Evolutionary conservation across 2,329 filamentous ascomycete genomes (phyloP), one percentile per base, ranked within the genome.

Genomic region (Pezicula radicicola): DNA sequence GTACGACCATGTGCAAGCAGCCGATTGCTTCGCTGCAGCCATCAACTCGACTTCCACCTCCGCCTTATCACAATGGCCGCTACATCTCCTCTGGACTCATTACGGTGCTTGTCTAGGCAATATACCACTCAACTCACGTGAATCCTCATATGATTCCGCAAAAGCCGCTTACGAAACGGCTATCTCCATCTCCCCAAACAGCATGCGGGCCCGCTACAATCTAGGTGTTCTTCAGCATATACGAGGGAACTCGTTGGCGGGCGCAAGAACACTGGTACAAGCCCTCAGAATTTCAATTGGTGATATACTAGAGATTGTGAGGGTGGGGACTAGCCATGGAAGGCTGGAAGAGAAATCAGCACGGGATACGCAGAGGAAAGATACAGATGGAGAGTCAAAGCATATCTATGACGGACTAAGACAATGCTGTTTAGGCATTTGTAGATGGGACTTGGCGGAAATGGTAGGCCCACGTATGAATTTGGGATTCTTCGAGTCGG

Each of bases 1-100:
- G 9, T 13, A 30, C 25, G 13, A 40, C 13, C 47, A 51, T 35
- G 15, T 35, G 35, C 13, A 47, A 40, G 49, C 49, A 19, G 49
- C 49, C 15, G 49, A 51, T 27, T 51, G 49, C 21, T 51, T 51
- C 30, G 81, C 81, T 3, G 83, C 83, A 4, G 83, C 83, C 13
- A 87, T 68, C 71, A 80, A 84, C 60, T 85, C 79, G 59, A 86
- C 83, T 2, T 83, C 83, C 10, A 82, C 84, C 6, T 70, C 75
- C 3, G 84, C 74, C 59, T 86, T 85, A 52, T 84, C 78, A 51
- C 76, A 71, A 18, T 40, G 30, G 2, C 43, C 47, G 18, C 19
- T 47, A 13, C 49, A 51, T 28, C 37, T 51, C 9, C 49, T 51
- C n/a, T 51, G 41, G 33, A 51, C 46, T 21, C 49, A 44, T 13